Evolutionary conservation across 2,329 filamentous ascomycete species (phyloP), one percentile per base, ranked within the genome.

Genomic region (Ploettnerulaceae sp.): DNA sequence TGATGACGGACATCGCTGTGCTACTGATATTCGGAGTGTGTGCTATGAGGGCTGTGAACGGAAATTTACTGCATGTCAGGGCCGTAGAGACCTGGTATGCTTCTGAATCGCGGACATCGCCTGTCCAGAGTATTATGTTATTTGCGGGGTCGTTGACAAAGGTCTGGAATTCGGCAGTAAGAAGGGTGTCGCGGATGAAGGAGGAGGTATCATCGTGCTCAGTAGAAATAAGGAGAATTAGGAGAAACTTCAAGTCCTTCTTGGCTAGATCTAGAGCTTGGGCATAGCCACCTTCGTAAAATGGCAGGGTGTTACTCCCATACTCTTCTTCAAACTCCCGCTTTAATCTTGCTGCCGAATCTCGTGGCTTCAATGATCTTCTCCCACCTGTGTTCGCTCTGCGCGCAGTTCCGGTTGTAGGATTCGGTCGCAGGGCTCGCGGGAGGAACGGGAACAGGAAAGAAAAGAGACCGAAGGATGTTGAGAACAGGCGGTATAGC

Each of bases 251-350:
- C 45, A 96, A 75, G 26, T 97, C 89, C 57, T 82, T 83, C 71
- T 97, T 96, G 5, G 91, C 89, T 28, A 84, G 69, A 62, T 98
- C 93, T 52, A 95, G 80, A 0, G 90, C 89, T 67, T 95, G 86
- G 4, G 94, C 90, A 62, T 97, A 93, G 4, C 91, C 89, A 41
- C 85, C 86, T 62, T 96, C 90, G 56, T 84, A 82, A 65, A 94
- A 95, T 0, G 85, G 82, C 4, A 97, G 68, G 4, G 72, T 73
- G 38, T 81, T 78, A 14, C 73, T 69, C 0, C 89, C 89, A 61
- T 96, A 93, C 59, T 95, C 88, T 67, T 98, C 93, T 60, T 95
- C 89, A 56, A 98, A 95, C 59, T 97, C 90, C 7, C 91, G 80
- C 61, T 88, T 86, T 65, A 97, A 95, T 24, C 93, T 76, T 20